Evolutionary conservation across 176 grass and related monocot species (phyloP).

Genomic region (Metroxylon sagu): DNA sequence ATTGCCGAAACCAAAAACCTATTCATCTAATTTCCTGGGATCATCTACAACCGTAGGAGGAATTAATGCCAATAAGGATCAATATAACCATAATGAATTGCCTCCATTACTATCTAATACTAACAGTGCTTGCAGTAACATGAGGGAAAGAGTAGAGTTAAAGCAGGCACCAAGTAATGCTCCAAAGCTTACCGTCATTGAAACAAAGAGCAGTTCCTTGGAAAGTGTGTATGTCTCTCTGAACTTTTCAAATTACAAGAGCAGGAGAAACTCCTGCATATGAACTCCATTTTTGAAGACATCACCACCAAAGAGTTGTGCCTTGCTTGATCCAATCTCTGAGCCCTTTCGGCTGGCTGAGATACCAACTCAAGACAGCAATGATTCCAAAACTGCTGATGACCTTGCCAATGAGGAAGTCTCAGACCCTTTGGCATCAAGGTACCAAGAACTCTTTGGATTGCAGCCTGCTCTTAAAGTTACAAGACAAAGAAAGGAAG

Average conservation of each 20-base stretch:
- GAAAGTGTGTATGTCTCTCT: constrained; percentile 12
- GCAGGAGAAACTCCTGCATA: constrained; percentile 7
- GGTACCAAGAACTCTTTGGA: constrained; percentile 41
- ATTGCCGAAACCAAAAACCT: constrained; percentile 38
- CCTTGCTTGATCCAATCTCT: constrained; percentile 32
- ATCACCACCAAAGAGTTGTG: constrained; percentile 26
- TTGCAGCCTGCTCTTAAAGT: constrained; percentile 18
- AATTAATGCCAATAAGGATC: constrained; percentile 7
- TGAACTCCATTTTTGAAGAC: constrained; percentile 29
- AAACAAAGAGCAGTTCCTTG: constrained; percentile 14
- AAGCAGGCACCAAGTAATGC: constrained; percentile 17
- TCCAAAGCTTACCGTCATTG: constrained; percentile 7
- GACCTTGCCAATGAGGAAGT: constrained; percentile 27
- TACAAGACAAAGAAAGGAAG: constrained; percentile 25
- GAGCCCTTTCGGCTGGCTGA: constrained; percentile 32
- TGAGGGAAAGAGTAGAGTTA: constrained; percentile 15
- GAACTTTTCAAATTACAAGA: constrained; percentile 43
- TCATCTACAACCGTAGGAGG: constrained; percentile 28
- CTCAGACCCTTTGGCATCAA: constrained; percentile 33
- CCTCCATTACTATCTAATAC: constrained; percentile 28
- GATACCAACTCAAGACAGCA: constrained; percentile 6
- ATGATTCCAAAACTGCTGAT: constrained; percentile 11
- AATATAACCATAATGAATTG: constrained; percentile 22
- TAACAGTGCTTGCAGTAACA: constrained; percentile 12
- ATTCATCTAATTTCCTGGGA: constrained; percentile 26